These are phyloP conservation scores for Borovskyia barvae DNA, from an alignment of 208 protist species.

Conservation along the genomic window DNA sequence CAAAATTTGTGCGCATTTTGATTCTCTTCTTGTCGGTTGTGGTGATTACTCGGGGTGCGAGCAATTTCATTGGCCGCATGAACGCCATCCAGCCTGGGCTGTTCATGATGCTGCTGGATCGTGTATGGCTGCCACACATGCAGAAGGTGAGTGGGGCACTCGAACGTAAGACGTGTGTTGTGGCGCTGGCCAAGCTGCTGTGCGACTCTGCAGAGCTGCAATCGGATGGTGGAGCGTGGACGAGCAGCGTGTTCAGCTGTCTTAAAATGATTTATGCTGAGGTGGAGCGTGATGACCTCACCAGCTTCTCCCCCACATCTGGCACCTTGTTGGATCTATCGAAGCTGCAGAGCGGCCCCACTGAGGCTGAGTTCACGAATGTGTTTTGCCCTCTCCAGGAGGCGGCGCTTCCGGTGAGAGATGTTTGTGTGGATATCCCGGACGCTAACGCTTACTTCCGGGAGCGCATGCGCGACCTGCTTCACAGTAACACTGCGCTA, in stretches of 20 bases:
- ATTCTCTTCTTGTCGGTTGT: constrained; percentile 87
- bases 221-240: constrained; percentile 48
- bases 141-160: constrained; percentile 80
- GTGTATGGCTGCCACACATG: constrained; percentile 78
- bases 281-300: constrained; percentile 77
- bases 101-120: constrained; percentile 76
- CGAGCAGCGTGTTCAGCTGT: constrained; percentile 61
- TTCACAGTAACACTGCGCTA: constrained; percentile 38
- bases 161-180: constrained; percentile 83
- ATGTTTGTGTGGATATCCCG: constrained; percentile 61
- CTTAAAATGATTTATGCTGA: constrained; percentile 71
- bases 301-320: constrained; percentile 55
- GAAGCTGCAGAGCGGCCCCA: constrained; percentile 9
- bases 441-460: constrained; percentile 73
- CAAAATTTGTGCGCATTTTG: constrained; percentile 88
- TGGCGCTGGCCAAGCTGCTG: constrained; percentile 75
- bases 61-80: constrained; percentile 55
- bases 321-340: constrained; percentile 38
- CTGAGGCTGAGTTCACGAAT: constrained; percentile 40
- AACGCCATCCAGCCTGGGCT: constrained; percentile 72
- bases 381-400: constrained; percentile 75
- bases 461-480: constrained; percentile 45
- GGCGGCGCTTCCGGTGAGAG: constrained; percentile 57
- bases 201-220: constrained; percentile 67
- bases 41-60: constrained; percentile 54